Conservation (phyloP, 306 rosid genomes). For the Cucumis cinereus region DNA sequence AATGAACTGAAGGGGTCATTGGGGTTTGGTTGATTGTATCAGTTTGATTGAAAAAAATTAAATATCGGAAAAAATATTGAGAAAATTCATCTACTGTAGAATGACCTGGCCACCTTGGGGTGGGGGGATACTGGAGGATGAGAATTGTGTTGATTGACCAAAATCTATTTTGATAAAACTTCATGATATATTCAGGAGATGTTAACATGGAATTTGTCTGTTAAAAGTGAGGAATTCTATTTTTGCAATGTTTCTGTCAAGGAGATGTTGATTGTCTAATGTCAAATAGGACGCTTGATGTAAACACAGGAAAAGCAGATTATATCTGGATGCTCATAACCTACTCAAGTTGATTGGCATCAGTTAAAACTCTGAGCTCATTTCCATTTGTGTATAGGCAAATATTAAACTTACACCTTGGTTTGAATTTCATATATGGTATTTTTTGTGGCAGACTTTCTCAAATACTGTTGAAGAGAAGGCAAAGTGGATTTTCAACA, state of each 20-base stretch:
- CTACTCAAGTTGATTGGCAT: background rate
- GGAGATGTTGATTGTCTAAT: background rate
- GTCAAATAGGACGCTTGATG: background rate
- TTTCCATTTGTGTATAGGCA: background rate
- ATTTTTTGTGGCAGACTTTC: constrained; percentile 46
- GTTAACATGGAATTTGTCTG: background rate
- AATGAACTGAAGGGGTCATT: background rate
- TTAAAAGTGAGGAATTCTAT: background rate
- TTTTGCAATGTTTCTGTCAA: background rate
- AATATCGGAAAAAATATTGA: background rate
- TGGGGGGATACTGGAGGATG: background rate
- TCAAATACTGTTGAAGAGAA: constrained; percentile 88
- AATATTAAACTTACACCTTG: background rate
- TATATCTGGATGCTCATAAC: background rate
- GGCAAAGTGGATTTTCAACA: constrained; percentile 97
- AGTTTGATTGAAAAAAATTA: background rate
- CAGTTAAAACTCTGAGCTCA: background rate
- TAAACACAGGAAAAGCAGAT: background rate
- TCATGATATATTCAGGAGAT: background rate
- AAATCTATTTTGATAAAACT: background rate
- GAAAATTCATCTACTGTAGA: background rate
- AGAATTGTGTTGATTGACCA: background rate
- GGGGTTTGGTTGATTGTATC: background rate
- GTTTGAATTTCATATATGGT: background rate
- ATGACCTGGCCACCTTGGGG: background rate